Base-by-base conservation (phyloP, 2,329 filamentous ascomycete genomes). In the Dothidotthia symphoricarpi region DNA sequence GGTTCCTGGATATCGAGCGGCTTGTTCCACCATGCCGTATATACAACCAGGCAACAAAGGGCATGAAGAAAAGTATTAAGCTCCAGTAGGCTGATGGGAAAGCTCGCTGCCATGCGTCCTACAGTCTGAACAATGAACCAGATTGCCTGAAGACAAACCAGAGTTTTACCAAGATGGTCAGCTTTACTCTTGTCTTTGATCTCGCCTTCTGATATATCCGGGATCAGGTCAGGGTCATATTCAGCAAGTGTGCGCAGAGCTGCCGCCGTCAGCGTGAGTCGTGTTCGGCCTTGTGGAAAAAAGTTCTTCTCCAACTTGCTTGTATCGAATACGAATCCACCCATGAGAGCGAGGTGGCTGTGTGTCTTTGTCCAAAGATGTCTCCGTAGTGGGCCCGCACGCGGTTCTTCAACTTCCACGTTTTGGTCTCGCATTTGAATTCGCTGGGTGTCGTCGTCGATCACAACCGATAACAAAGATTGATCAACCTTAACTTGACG, bases 331-430 rank as follows among this genome's bases (percentile, higher is more conserved):
- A n/a, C n/a, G 13, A 41, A 44, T 3, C 49, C 43, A 13, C 49
- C 45, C 49, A 52, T 52, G 4, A 34, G 16, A 4, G 31, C 46
- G 29, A 38, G 49, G 12, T 45, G 31, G 17, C 36, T 33, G 27
- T 52, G 46, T 2, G 24, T 26, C 7, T 31, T 36, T 8, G 48
- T 44, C 45, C 45, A 49, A 8, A 15, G 17, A 17, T 19, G n/a
- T n/a, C n/a, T n/a, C n/a, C n/a, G n/a, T n/a, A n/a, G n/a, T n/a
- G n/a, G n/a, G n/a, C n/a, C n/a, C n/a, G n/a, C n/a, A n/a, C n/a
- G n/a, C n/a, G n/a, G n/a, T n/a, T n/a, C n/a, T n/a, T n/a, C n/a
- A n/a, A n/a, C n/a, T n/a, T n/a, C n/a, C n/a, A n/a, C n/a, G n/a
- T n/a, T n/a, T n/a, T n/a, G n/a, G n/a, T n/a, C n/a, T n/a, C n/a